These are phyloP conservation scores for Austropuccinia psidii DNA, from an alignment of 1,284 basidiomycete genomes.

Conservation along the genomic window DNA sequence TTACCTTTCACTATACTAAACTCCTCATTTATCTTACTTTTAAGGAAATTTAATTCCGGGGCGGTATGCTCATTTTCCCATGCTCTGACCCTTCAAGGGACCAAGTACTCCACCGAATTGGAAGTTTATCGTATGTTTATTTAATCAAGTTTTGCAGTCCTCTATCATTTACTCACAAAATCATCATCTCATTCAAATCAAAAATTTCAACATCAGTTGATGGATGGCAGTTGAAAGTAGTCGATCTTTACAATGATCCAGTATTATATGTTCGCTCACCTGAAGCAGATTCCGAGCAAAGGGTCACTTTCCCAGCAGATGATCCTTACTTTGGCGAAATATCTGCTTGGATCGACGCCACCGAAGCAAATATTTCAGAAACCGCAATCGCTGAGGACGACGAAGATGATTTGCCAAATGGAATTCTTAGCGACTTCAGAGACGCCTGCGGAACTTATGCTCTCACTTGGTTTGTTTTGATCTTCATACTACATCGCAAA, in stretches of 20 bases:
- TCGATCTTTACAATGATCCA: constrained; percentile 68
- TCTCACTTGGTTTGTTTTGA: constrained; percentile 26
- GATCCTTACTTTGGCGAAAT: constrained; percentile 13
- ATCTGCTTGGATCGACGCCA: constrained; percentile 30
- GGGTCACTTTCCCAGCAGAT: background rate
- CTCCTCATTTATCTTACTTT: background rate
- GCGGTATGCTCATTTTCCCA: constrained; percentile 85
- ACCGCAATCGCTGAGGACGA: background rate
- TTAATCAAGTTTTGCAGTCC: no score
- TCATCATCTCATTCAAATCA: no score
- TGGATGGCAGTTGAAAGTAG: constrained; percentile 68
- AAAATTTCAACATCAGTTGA: no score
- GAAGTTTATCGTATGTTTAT: constrained; percentile 56
- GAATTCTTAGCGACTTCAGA: constrained; percentile 29
- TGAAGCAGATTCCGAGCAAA: constrained; percentile 66
- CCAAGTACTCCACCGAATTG: constrained; percentile 83
- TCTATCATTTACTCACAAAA: no score
- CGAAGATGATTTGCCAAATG: constrained; percentile 23
- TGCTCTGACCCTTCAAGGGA: constrained; percentile 77
- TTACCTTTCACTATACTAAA: no score
- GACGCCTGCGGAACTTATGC: constrained; percentile 36
- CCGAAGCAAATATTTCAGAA: constrained; percentile 38
- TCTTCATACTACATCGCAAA: no score
- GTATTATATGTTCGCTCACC: constrained; percentile 76
- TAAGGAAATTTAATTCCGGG: constrained; percentile 81